Percentiles rank a stretch among this genome's conserved stretches.
phyloP scores from a whole-genome alignment of 805 yeast species.

The Starmerella scarabaei region DNA sequence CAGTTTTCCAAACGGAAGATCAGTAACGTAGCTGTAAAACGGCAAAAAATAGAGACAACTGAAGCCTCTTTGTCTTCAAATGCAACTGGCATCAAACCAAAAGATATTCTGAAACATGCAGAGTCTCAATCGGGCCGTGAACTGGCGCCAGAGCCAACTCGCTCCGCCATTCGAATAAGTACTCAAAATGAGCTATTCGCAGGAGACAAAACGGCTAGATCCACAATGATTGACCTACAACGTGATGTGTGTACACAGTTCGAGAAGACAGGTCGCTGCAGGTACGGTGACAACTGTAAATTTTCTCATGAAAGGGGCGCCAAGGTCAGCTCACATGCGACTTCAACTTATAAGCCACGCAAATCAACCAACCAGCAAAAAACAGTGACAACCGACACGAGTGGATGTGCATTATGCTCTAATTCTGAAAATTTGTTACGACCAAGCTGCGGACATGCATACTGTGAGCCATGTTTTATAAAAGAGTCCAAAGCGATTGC shows the following conservation, averaged over 20 bases:
- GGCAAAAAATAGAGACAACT: too few species aligned
- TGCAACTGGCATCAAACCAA: too few species aligned
- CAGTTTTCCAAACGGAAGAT: too few species aligned
- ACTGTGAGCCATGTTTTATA: constrained; percentile 51
- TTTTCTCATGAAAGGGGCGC: constrained; percentile 74
- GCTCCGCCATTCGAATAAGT: too few species aligned
- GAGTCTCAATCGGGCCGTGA: too few species aligned
- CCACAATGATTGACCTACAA: constrained; percentile 53
- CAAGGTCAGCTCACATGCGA: background rate
- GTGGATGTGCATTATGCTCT: constrained; percentile 35
- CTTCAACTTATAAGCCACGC: background rate
- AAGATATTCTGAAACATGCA: too few species aligned
- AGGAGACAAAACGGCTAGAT: background rate
- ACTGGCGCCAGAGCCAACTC: too few species aligned
- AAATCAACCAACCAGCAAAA: too few species aligned
- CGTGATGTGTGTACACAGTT: constrained; percentile 92
- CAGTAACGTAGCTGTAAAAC: too few species aligned
- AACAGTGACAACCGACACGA: background rate
- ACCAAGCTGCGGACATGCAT: constrained; percentile 51
- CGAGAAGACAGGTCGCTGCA: constrained; percentile 85
- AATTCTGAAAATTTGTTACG: constrained; percentile 43
- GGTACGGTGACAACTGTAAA: constrained; percentile 94
- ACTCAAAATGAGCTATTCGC: background rate
- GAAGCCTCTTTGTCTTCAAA: too few species aligned
- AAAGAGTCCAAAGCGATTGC: constrained; percentile 32